Percentiles rank a stretch among this genome's conserved stretches.
Conservation (phyloP, 1,139 yeast genomes). For the Spencermartinsiella ligniputridi region DNA sequence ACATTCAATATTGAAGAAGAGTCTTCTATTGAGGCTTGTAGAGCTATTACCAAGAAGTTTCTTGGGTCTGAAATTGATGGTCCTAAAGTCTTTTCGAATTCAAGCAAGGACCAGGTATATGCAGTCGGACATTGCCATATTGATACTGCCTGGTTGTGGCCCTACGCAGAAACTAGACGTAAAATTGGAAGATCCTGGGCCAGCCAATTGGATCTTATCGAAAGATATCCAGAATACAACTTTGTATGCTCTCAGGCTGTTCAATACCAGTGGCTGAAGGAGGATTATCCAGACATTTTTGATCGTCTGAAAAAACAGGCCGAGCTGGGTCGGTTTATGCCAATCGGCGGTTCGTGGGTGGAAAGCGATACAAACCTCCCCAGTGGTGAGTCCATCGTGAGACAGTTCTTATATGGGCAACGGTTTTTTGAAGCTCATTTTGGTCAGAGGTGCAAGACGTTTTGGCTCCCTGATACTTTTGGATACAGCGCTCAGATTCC, state of each 20-base stretch:
- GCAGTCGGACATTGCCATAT: constrained; percentile 92
- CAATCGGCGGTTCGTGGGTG: constrained; percentile 95
- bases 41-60: constrained; percentile 59
- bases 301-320: constrained; percentile 58
- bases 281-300: constrained; percentile 77
- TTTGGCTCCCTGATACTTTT: constrained; percentile 95
- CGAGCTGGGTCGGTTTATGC: constrained; percentile 67
- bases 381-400: constrained; percentile 76
- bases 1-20: constrained; percentile 55
- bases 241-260: constrained; percentile 96
- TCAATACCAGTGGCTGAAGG: constrained; percentile 83
- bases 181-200: constrained; percentile 92
- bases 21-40: constrained; percentile 52
- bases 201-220: constrained; percentile 76
- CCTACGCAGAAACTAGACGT: constrained; percentile 87
- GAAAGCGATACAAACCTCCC: constrained; percentile 96
- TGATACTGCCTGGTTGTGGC: constrained; percentile 97
- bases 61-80: constrained; percentile 64
- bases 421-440: constrained; percentile 71
- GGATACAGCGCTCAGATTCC: constrained; percentile 94
- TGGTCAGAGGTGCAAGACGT: constrained; percentile 65
- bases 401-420: constrained; percentile 88
- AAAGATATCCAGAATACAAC: constrained; percentile 81
- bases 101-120: constrained; percentile 44
- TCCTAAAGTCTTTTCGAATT: constrained; percentile 52